phyloP scores from a whole-genome alignment of 441 rosid genomes.

The Gossypium armourianum region DNA sequence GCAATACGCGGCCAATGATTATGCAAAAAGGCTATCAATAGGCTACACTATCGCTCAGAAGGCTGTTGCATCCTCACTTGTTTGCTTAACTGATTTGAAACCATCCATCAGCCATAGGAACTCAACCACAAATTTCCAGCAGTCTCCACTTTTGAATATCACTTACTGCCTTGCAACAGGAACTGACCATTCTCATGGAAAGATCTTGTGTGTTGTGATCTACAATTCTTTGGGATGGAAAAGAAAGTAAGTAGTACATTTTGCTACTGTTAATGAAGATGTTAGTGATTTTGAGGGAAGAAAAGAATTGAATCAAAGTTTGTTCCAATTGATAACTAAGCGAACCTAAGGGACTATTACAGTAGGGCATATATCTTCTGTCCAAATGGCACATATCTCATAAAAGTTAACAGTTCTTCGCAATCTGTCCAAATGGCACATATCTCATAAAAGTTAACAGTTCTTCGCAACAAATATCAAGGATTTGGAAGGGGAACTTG shows the following conservation, averaged over 20 bases:
- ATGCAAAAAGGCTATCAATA: constrained; percentile 75
- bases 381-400: constrained; percentile 68
- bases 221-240: constrained; percentile 95
- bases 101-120: constrained; percentile 25
- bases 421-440: constrained; percentile 81
- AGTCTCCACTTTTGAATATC: constrained; percentile 94
- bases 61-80: constrained; percentile 69
- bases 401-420: constrained; percentile 31
- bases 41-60: constrained; percentile 84
- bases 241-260: constrained; percentile 64
- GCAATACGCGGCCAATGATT: constrained; percentile 93
- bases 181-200: constrained; percentile 44
- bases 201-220: constrained; percentile 65
- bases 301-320: constrained; percentile 69
- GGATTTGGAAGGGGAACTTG: not conserved
- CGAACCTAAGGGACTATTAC: constrained; percentile 48
- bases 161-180: constrained; percentile 88
- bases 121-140: constrained; percentile 48
- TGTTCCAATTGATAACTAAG: constrained; percentile 53
- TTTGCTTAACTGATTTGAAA: constrained; percentile 47
- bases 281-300: constrained; percentile 66
- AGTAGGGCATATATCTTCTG: constrained; percentile 91
- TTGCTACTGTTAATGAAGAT: constrained; percentile 61
- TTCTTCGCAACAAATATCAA: not conserved
- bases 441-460: constrained; percentile 39